Evolutionary conservation across 2,329 filamentous ascomycete species (phyloP), one percentile per base, ranked within the genome.

Genomic region (Cadophora sp.): DNA sequence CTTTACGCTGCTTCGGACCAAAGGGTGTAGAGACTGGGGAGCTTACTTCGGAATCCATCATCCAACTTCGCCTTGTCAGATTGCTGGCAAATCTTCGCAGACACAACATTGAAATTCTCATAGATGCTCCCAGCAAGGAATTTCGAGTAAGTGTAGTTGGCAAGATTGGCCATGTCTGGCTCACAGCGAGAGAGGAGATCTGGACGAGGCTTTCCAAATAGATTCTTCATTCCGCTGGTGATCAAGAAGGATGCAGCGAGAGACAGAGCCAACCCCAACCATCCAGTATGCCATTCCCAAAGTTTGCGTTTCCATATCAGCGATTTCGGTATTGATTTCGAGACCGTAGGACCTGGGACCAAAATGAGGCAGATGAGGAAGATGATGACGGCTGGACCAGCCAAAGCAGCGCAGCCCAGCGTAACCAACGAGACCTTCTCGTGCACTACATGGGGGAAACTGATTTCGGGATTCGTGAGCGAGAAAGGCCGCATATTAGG

Each of bases 271-370:
- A 97, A 84, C 0, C 94, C 94, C 74, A 97, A 87, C 88, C 91
- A 93, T 66, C 92, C 94, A 1, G 88, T 89, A 76, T 97, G 93
- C 78, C 92, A 89, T 78, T 97, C 94, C 94, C 95, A 97, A 1
- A 97, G 78, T 80, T 96, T 97, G 71, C 92, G 86, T 76, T 87
- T 87, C 89, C 92, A 94, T 53, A 94, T 83, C 63, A 92, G 80
- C 4, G 84, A 79, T 70, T 84, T 84, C 1, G 91, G 88, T 0
- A 90, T 89, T 22, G 85, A 83, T 50, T 82, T 83, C 18, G 87
- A 85, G 0, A 90, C 88, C 1, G 89, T 89, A 6, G 87, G 84
- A 3, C 91, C 92, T 0, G 93, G 93, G 0, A 96, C 88, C 72
- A 95, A 83, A 68, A 88, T 70, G 39, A 96, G 79, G 48, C 87